Percentiles rank a stretch among this genome's conserved stretches.
These are phyloP conservation scores for Rhynchospora breviuscula DNA, from an alignment of 176 grass and related monocot genomes.

Conservation along the genomic window DNA sequence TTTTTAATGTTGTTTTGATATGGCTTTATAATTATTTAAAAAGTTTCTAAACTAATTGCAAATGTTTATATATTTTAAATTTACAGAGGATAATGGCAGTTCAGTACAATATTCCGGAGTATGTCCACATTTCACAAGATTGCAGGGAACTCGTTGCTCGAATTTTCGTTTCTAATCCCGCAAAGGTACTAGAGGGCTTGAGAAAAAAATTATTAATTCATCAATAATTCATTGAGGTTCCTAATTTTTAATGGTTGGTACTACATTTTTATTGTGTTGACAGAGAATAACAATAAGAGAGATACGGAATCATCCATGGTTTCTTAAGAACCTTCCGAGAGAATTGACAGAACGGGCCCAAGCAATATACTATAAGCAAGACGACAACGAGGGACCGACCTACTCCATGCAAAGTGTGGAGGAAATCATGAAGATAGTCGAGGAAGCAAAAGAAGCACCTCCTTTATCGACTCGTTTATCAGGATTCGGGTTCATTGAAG, in stretches of 20 bases:
- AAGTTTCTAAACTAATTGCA: background rate
- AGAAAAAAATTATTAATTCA: background rate
- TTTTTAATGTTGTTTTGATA: background rate
- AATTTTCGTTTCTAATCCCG: conserved; percentile 69
- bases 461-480: conserved; percentile 38
- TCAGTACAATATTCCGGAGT: conserved; percentile 77
- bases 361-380: conserved; percentile 74
- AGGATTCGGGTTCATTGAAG: conserved; percentile 51
- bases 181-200: conserved; percentile 37
- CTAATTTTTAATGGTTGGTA: background rate
- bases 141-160: conserved; percentile 60
- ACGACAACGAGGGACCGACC: conserved; percentile 41
- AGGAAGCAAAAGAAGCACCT: conserved; percentile 47
- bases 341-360: conserved; percentile 63
- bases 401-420: conserved; percentile 67
- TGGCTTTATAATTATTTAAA: conserved; percentile 24
- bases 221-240: background rate
- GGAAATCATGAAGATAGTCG: conserved; percentile 77
- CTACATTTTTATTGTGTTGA: background rate
- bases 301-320: conserved; percentile 86
- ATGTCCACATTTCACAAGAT: conserved; percentile 78
- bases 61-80: background rate
- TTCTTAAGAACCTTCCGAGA: conserved; percentile 85
- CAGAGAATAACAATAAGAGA: conserved; percentile 90
- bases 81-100: conserved; percentile 81